Evolutionary conservation across 2,329 filamentous ascomycete genomes (phyloP).

Genomic region (Aphanoascus verrucosus): DNA sequence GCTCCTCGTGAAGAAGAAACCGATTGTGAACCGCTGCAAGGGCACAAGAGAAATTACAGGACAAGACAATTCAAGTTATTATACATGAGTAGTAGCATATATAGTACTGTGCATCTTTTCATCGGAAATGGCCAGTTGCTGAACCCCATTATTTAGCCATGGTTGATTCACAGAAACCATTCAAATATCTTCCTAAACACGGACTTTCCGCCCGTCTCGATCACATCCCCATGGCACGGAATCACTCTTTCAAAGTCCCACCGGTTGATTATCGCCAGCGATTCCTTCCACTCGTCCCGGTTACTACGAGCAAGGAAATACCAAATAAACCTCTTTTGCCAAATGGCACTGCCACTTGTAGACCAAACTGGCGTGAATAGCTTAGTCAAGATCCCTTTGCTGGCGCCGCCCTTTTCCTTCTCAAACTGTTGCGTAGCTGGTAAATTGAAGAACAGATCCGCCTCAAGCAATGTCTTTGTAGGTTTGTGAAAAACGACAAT

Average conservation of each 20-base stretch:
- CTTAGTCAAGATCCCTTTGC: slow-evolving; percentile 49
- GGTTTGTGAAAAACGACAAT: slow-evolving; percentile 78
- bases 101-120: too few relatives aligned
- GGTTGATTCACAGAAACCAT: slow-evolving; percentile 55
- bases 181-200: slow-evolving; percentile 67
- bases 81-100: too few relatives aligned
- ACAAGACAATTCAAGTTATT: too few relatives aligned
- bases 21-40: too few relatives aligned
- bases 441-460: slow-evolving; percentile 85
- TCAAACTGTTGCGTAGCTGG: slow-evolving; percentile 78
- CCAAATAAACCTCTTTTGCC: slow-evolving; percentile 75
- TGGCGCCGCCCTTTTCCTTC: slow-evolving; percentile 44
- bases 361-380: slow-evolving; percentile 48
- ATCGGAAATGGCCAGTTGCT: too few relatives aligned
- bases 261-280: slow-evolving; percentile 54
- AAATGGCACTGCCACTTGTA: slow-evolving; percentile 51
- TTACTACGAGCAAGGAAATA: slow-evolving; percentile 55
- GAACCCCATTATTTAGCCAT: too few relatives aligned
- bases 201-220: slow-evolving; percentile 63
- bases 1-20: too few relatives aligned
- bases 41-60: too few relatives aligned
- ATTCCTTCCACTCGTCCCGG: slow-evolving; percentile 57
- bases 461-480: slow-evolving; percentile 68
- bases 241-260: slow-evolving; percentile 85
- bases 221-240: slow-evolving; percentile 85